A percentile compares a stretch with the other conserved stretches of the same genome.
These are phyloP conservation scores for Pelargonium cotyledonis DNA, from an alignment of 441 rosid genomes.

Conservation along the genomic window DNA sequence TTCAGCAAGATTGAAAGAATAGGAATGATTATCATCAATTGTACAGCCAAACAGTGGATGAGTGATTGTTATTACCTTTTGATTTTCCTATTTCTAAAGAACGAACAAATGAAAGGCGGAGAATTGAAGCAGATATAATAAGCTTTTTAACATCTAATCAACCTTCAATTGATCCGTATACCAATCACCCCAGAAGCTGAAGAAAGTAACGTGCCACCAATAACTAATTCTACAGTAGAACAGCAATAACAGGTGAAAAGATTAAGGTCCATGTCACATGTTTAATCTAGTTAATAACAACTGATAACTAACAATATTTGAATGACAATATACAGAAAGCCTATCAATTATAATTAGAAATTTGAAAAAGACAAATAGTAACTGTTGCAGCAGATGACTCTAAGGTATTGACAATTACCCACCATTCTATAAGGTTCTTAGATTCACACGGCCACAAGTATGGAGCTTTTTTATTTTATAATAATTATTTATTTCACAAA, in stretches of 20 bases:
- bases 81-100: too few species aligned
- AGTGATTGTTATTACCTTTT: too few species aligned
- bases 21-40: too few species aligned
- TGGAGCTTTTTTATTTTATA: background rate
- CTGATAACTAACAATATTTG: background rate
- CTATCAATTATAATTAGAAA: background rate
- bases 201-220: background rate
- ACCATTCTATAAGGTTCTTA: background rate
- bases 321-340: background rate
- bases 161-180: background rate
- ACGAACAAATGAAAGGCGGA: too few species aligned
- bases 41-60: too few species aligned
- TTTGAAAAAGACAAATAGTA: slow-evolving; percentile 1
- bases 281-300: background rate
- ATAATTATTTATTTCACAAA: background rate
- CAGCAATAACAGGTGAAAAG: background rate
- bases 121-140: too few species aligned
- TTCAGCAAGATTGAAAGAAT: too few species aligned
- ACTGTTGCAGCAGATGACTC: background rate
- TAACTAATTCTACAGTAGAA: background rate
- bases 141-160: background rate
- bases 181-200: background rate
- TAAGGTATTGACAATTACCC: slow-evolving; percentile 3
- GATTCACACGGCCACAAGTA: background rate
- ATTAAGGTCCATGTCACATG: background rate